A percentile compares a stretch with the other conserved stretches of the same genome.
These are phyloP conservation scores for Epichloe glyceriae DNA, from an alignment of 2,329 filamentous ascomycete species.

Conservation along the genomic window DNA sequence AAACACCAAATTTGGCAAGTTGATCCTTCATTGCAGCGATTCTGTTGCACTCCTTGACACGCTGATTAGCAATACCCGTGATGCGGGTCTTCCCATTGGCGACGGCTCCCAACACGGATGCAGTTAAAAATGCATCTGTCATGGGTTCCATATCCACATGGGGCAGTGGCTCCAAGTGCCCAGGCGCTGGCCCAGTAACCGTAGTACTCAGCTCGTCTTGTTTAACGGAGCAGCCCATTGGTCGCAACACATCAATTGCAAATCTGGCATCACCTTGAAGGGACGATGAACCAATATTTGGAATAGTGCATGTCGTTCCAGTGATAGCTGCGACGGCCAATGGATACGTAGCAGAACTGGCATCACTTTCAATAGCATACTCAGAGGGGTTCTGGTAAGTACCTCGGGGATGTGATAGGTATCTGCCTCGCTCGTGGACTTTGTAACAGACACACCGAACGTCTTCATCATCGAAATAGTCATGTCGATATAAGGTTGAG, in stretches of 20 bases:
- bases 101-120: conserved; percentile 83
- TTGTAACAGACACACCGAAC: conserved; percentile 73
- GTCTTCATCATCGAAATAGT: conserved; percentile 94
- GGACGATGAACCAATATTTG: conserved; percentile 86
- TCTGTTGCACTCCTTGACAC: conserved; percentile 95
- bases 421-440: conserved; percentile 65
- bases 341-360: conserved; percentile 93
- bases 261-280: conserved; percentile 93
- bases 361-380: conserved; percentile 92
- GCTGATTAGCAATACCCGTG: conserved; percentile 89
- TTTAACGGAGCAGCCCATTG: conserved; percentile 86
- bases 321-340: conserved; percentile 90
- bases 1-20: conserved; percentile 83
- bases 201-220: conserved; percentile 81
- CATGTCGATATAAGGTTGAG: conserved; percentile 96
- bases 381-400: conserved; percentile 70
- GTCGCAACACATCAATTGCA: conserved; percentile 73
- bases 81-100: conserved; percentile 76
- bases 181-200: conserved; percentile 72
- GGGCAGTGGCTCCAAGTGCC: conserved; percentile 58
- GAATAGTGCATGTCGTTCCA: conserved; percentile 87
- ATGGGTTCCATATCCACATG: conserved; percentile 98
- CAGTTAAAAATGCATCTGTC: conserved; percentile 96
- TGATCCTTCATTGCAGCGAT: conserved; percentile 93
- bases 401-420: conserved; percentile 85